Evolutionary conservation across 1,284 basidiomycete genomes (phyloP).

Genomic region (Heterobasidion parviporum): DNA sequence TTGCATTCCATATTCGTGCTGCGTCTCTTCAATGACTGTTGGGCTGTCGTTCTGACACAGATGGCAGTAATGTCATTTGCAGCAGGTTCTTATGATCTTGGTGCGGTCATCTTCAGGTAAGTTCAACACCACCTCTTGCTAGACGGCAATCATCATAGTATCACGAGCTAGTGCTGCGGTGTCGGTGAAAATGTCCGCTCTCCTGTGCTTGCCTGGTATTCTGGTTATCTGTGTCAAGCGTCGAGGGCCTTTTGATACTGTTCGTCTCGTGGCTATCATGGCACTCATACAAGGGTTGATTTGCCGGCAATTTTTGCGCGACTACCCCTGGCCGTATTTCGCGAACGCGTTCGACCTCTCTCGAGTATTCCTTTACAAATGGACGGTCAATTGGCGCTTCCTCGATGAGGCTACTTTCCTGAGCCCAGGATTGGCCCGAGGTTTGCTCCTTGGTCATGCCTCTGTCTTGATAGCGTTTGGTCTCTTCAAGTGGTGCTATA

Average conservation of each 20-base stretch:
- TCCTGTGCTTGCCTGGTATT: conserved; percentile 89
- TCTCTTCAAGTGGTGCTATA: conserved; percentile 61
- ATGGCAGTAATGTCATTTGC: conserved; percentile 56
- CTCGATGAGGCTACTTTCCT: conserved; percentile 72
- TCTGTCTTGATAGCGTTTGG: conserved; percentile 60
- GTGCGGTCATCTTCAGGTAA: conserved; percentile 69
- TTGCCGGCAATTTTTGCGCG: conserved; percentile 66
- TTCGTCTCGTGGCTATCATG: conserved; percentile 50
- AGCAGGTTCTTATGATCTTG: conserved; percentile 49
- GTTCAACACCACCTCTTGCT: conserved; percentile 16
- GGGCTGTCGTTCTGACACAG: conserved; percentile 64
- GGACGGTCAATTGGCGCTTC: conserved; percentile 99
- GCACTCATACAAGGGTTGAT: conserved; percentile 52
- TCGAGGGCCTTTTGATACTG: conserved; percentile 51
- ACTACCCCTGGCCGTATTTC: conserved; percentile 61
- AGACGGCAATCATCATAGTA: conserved; percentile 1
- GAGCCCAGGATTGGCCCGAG: conserved; percentile 50
- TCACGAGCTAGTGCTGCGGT: conserved; percentile 58
- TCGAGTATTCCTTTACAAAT: conserved; percentile 87
- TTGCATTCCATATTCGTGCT: conserved; percentile 91
- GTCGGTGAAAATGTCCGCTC: conserved; percentile 93
- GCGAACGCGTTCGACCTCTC: conserved; percentile 81
- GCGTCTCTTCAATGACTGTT: conserved; percentile 93
- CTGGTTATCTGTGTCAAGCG: conserved; percentile 75
- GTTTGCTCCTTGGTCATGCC: conserved; percentile 64